phyloP scores from a whole-genome alignment of 495 filamentous ascomycete species.

The Aspergillus steynii region DNA sequence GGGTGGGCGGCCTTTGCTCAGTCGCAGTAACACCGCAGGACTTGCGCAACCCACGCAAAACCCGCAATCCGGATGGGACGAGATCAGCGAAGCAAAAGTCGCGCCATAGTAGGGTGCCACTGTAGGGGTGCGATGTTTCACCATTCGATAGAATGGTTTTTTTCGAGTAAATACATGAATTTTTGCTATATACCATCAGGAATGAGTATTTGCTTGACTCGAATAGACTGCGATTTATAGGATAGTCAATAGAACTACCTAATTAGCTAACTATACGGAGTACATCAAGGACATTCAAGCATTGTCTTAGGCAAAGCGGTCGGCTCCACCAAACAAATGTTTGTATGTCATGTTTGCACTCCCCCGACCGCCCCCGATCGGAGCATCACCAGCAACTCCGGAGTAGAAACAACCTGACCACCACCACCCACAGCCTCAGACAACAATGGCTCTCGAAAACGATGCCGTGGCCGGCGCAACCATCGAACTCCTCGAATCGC shows the following conservation, averaged over 20 bases:
- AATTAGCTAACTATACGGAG: no score
- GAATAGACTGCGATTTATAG: no score
- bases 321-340: neutral
- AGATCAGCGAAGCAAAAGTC: conserved; percentile 14
- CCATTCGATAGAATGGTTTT: neutral
- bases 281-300: no score
- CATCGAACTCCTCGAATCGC: conserved; percentile 73
- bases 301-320: no score
- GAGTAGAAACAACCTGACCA: no score
- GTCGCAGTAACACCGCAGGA: conserved; percentile 17
- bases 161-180: neutral
- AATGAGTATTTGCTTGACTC: no score
- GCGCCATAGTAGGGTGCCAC: conserved; percentile 9
- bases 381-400: no score
- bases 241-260: no score
- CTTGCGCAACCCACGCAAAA: conserved; percentile 9
- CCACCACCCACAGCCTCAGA: neutral
- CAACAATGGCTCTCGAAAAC: conserved; percentile 38
- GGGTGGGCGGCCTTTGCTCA: conserved; percentile 25
- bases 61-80: conserved; percentile 13
- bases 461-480: conserved; percentile 52
- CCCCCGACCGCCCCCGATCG: neutral
- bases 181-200: neutral
- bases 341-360: conserved; percentile 24
- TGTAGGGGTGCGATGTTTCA: neutral